A percentile compares a stretch with the other conserved stretches of the same genome.
Evolutionary conservation across 2,329 filamentous ascomycete genomes (phyloP).

Genomic region (Neurospora sp.): DNA sequence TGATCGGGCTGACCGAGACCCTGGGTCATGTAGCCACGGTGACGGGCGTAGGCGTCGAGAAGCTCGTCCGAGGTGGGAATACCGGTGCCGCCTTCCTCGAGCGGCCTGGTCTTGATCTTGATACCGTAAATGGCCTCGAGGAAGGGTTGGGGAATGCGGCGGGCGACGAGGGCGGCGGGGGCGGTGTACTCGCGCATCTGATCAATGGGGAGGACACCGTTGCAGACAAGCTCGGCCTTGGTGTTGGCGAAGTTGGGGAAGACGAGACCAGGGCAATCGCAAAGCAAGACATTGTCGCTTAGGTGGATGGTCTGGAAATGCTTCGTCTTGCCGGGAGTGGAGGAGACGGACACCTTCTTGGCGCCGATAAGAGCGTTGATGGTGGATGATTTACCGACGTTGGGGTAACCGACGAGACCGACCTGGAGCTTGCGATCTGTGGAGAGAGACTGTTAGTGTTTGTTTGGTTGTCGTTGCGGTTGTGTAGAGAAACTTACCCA

Average conservation of each 20-base stretch:
- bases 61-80: constrained; percentile 76
- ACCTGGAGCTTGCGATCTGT: constrained; percentile 66
- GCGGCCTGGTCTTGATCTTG: constrained; percentile 67
- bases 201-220: constrained; percentile 90
- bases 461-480: not conserved
- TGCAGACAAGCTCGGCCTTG: constrained; percentile 92
- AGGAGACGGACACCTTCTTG: constrained; percentile 97
- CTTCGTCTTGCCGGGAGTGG: constrained; percentile 96
- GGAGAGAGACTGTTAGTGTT: not conserved
- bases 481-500: constrained; percentile 31
- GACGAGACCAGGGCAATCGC: constrained; percentile 96
- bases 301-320: constrained; percentile 98
- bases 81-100: constrained; percentile 90
- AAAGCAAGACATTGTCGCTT: constrained; percentile 79
- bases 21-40: constrained; percentile 81
- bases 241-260: constrained; percentile 97
- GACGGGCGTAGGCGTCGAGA: constrained; percentile 74
- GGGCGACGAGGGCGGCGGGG: constrained; percentile 71
- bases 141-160: constrained; percentile 78
- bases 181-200: constrained; percentile 90
- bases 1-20: constrained; percentile 89
- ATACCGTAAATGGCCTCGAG: constrained; percentile 92
- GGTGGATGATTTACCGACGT: constrained; percentile 97
- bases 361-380: constrained; percentile 98
- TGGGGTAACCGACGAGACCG: constrained; percentile 93